Evolutionary conservation across 805 yeast genomes (phyloP), one percentile per base, ranked within the genome.

Genomic region (Sugiyamaella qingdaonensis): DNA sequence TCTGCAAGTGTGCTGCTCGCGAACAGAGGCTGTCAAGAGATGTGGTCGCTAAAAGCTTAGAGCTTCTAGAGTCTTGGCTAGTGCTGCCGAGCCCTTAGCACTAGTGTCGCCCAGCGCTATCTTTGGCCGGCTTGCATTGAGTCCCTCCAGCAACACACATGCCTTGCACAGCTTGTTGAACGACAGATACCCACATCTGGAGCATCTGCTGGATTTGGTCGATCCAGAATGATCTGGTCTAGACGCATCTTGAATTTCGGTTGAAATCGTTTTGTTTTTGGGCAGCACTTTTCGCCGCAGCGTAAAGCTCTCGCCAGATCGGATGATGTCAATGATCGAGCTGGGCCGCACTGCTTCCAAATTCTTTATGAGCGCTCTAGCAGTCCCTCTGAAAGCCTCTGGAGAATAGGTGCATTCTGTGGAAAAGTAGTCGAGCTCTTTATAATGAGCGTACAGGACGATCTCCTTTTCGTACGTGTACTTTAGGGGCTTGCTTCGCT

Each of bases 331-430:
- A 67, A 94, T 81, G 53, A 94, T 94, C 64, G 97, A 86, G 35
- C 94, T 84, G 13, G 99, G 97, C 61, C 97, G 78, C 1, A 91
- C 83, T 2, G 92, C 81, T 66, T 94, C 99, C 41, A 94, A 72
- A 58, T 89, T 87, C 70, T 94, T 94, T 76, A 94, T 82, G 27
- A 94, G 74, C 54, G 90, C 89, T 65, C 99, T 79, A 0, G 99
- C 97, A 0, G 98, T 94, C 16, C 99, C 99, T 60, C 99, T 76
- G 64, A 94, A 94, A 0, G 99, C 98, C 67, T 94, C 99, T 1
- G 99, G 98, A 0, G 99, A 96, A 72, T 94, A 94, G 0, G 97
- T 85, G 68, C 99, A 94, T 65, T 94, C 99, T 0, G 99, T 94
- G 9, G 96, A 87, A 67, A 94, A 94, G 66, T 94, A 94, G 70